Evolutionary conservation across 495 filamentous ascomycete genomes (phyloP).

Genomic region (Stereocaulon alpinum): DNA sequence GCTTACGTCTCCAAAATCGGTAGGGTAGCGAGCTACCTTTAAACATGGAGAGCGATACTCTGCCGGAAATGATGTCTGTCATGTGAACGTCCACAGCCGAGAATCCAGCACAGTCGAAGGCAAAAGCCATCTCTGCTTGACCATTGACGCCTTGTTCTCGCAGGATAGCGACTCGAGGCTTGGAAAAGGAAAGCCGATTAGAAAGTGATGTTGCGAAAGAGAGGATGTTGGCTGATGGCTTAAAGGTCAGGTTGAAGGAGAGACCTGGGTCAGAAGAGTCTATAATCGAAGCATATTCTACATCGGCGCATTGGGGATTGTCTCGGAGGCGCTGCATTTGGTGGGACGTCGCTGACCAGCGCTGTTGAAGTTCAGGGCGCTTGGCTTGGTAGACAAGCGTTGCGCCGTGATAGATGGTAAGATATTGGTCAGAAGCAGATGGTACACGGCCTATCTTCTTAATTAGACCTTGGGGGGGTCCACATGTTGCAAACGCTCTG

Average conservation of each 20-base stretch:
- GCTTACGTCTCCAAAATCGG: neutral
- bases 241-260: conserved; percentile 73
- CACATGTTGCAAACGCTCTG: conserved; percentile 84
- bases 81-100: conserved; percentile 91
- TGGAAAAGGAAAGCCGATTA: conserved; percentile 53
- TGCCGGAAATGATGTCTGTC: conserved; percentile 77
- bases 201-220: conserved; percentile 56
- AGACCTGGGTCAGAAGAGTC: conserved; percentile 74
- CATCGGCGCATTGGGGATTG: conserved; percentile 77
- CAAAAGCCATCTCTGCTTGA: conserved; percentile 93
- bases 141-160: conserved; percentile 94
- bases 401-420: conserved; percentile 63
- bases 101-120: conserved; percentile 87
- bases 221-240: conserved; percentile 64
- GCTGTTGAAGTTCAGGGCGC: conserved; percentile 70
- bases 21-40: conserved; percentile 16
- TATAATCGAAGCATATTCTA: conserved; percentile 68
- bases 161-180: conserved; percentile 84
- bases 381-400: conserved; percentile 55
- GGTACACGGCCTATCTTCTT: conserved; percentile 70
- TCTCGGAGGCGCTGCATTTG: conserved; percentile 86
- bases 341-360: conserved; percentile 80
- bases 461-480: conserved; percentile 70
- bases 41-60: conserved; percentile 63
- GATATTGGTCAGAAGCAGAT: conserved; percentile 58